These are phyloP conservation scores for Brassica incana DNA, from an alignment of 345 rosid genomes.

Conservation along the genomic window DNA sequence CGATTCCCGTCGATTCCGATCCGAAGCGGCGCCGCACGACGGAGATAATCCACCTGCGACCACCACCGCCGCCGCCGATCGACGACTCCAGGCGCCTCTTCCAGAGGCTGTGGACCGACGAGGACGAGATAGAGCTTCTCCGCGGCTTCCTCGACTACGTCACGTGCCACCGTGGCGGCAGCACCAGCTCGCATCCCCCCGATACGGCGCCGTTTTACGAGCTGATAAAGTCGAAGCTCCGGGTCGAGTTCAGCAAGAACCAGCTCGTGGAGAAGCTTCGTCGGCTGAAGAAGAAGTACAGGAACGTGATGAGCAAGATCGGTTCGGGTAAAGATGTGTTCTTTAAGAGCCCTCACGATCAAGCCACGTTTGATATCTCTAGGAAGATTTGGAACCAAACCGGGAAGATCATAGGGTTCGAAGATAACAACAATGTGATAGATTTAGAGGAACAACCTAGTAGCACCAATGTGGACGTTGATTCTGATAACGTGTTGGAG, in stretches of 20 bases:
- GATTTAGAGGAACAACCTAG: conserved; percentile 67
- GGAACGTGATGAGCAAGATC: conserved; percentile 72
- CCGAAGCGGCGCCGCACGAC: neutral
- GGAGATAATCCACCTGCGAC: neutral
- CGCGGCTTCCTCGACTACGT: conserved; percentile 86
- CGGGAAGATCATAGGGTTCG: conserved; percentile 46
- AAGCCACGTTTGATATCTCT: conserved; percentile 92
- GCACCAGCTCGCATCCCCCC: conserved; percentile 58
- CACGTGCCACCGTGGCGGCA: conserved; percentile 45
- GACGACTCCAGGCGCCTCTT: conserved; percentile 79
- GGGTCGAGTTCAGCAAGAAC: conserved; percentile 90
- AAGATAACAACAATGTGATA: conserved; percentile 57
- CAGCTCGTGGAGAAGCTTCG: conserved; percentile 95
- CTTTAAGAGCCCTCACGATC: conserved; percentile 88
- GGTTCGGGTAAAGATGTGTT: conserved; percentile 77
- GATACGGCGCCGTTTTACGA: conserved; percentile 93
- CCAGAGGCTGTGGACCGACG: conserved; percentile 97
- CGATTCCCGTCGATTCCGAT: neutral
- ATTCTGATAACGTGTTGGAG: conserved; percentile 46
- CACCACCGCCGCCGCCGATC: conserved; percentile 40
- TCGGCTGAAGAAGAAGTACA: conserved; percentile 86
- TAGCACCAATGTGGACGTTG: conserved; percentile 35
- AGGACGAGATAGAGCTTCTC: conserved; percentile 96
- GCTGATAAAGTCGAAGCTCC: conserved; percentile 85
- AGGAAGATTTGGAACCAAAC: conserved; percentile 79